Evolutionary conservation across 2,329 filamentous ascomycete genomes (phyloP).

Genomic region (Colletotrichum cuscutae): DNA sequence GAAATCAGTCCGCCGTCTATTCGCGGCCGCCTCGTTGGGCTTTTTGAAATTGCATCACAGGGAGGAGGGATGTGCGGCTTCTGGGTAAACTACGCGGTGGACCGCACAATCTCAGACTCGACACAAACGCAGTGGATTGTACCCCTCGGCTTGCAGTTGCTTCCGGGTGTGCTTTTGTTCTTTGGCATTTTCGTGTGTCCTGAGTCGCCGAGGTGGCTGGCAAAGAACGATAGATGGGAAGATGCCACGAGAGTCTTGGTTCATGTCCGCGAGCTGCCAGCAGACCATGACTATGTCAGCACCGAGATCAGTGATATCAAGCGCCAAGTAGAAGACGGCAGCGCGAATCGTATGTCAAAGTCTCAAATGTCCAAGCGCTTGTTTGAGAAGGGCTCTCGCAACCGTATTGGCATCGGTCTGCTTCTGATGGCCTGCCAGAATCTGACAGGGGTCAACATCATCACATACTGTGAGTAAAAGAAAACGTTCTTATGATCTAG

Average conservation of each 20-base stretch:
- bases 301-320: conserved; percentile 63
- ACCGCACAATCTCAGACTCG: conserved; percentile 37
- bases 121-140: conserved; percentile 51
- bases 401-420: conserved; percentile 59
- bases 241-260: conserved; percentile 49
- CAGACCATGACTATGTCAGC: conserved; percentile 50
- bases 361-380: conserved; percentile 35
- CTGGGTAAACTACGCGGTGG: conserved; percentile 45
- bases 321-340: conserved; percentile 64
- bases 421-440: conserved; percentile 48
- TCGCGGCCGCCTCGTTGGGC: conserved; percentile 61
- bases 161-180: conserved; percentile 50
- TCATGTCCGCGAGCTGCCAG: conserved; percentile 50
- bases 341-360: conserved; percentile 38
- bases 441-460: conserved; percentile 4
- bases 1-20: conserved; percentile 64
- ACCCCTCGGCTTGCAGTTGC: conserved; percentile 52
- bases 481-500: background rate
- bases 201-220: conserved; percentile 49
- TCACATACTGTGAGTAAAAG: background rate
- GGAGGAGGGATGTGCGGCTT: conserved; percentile 62
- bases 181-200: conserved; percentile 45
- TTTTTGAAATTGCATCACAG: conserved; percentile 62
- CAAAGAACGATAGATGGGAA: conserved; percentile 47
- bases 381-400: conserved; percentile 36